Percentiles rank a stretch among this genome's conserved stretches.
Evolutionary conservation across 2,329 filamentous ascomycete genomes (phyloP).

Genomic region (Sclerotinia spermophila): DNA sequence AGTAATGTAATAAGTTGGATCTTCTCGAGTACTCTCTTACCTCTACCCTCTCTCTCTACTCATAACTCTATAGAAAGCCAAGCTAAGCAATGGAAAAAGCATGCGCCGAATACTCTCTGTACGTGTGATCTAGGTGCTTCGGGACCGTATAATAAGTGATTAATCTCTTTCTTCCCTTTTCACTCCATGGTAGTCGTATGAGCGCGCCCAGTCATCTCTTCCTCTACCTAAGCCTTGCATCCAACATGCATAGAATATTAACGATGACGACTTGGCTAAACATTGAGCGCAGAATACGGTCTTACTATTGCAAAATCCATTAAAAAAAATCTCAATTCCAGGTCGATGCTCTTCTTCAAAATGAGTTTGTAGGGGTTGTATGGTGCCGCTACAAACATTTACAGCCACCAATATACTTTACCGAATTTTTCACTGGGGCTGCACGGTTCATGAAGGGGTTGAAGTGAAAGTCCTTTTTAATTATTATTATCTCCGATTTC

Average conservation of each 20-base stretch:
- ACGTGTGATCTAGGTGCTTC: background rate
- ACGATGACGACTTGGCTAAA: slow-evolving; percentile 10
- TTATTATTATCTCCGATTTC: slow-evolving; percentile 5
- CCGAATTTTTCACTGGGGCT: slow-evolving; percentile 1
- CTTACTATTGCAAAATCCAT: slow-evolving; percentile 5
- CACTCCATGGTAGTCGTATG: background rate
- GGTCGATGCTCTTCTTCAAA: background rate
- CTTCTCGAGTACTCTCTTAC: background rate
- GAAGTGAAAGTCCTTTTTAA: slow-evolving; percentile 1
- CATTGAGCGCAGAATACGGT: slow-evolving; percentile 3
- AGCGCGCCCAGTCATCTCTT: background rate
- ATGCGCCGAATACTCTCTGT: background rate
- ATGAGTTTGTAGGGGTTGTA: background rate
- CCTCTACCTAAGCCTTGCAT: background rate
- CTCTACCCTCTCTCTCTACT: background rate
- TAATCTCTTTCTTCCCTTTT: background rate
- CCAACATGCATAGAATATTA: slow-evolving; percentile 7
- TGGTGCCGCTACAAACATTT: background rate
- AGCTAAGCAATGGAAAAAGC: background rate
- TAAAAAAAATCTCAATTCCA: slow-evolving; percentile 7
- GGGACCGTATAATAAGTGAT: background rate
- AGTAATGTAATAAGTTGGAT: background rate
- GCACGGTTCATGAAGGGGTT: slow-evolving; percentile 17
- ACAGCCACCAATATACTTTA: slow-evolving; percentile 8
- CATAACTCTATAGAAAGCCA: background rate